Evolutionary conservation across 768 basidiomycete species (phyloP).

Genomic region (Dendrothele bispora): DNA sequence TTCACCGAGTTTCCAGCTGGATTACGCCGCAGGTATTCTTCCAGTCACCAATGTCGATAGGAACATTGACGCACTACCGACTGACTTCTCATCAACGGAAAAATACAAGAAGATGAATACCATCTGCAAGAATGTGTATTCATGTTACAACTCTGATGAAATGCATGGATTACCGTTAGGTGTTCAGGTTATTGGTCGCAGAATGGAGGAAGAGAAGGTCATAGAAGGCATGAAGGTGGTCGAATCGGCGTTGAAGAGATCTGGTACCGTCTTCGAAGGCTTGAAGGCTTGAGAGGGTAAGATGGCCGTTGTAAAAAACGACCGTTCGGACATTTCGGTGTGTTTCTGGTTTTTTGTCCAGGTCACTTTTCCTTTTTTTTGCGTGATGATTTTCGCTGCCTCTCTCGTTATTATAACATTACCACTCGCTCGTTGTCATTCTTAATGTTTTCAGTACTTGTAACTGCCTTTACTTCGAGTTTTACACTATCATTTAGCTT

Average conservation of each 20-base stretch:
- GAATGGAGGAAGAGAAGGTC: conserved; percentile 74
- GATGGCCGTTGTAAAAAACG: too few species aligned
- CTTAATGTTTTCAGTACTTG: too few species aligned
- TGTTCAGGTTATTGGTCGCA: conserved; percentile 60
- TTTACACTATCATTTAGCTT: too few species aligned
- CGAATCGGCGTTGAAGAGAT: conserved; percentile 19
- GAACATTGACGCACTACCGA: conserved; percentile 32
- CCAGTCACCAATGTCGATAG: conserved; percentile 56
- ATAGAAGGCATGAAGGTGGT: conserved; percentile 66
- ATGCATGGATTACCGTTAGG: conserved; percentile 73
- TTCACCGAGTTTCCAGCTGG: conserved; percentile 36
- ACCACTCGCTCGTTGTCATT: too few species aligned
- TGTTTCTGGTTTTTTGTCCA: too few species aligned
- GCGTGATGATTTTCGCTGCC: too few species aligned
- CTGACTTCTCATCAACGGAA: conserved; percentile 30
- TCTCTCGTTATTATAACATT: too few species aligned
- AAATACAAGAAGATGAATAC: conserved; percentile 32
- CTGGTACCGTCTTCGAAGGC: conserved; percentile 11
- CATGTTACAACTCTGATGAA: conserved; percentile 55
- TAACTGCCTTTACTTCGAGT: too few species aligned
- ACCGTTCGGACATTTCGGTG: too few species aligned
- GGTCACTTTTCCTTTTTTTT: too few species aligned
- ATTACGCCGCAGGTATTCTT: conserved; percentile 57
- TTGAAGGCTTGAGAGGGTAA: too few species aligned
- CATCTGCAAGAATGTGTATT: conserved; percentile 39